phyloP scores from a whole-genome alignment of 345 rosid genomes.

The Raphanus sativus region DNA sequence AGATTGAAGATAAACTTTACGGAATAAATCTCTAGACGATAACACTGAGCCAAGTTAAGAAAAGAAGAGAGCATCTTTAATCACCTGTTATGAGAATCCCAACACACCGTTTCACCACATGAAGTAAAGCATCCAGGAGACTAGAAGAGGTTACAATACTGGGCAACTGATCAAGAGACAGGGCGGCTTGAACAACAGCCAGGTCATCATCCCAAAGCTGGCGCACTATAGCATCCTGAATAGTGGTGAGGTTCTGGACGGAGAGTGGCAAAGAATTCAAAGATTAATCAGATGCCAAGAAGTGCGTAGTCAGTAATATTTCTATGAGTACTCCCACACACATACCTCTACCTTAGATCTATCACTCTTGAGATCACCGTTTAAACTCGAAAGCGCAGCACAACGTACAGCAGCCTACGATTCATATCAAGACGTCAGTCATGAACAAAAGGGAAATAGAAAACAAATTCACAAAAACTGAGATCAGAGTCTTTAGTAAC shows the following conservation, averaged over 20 bases:
- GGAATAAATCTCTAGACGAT: not conserved
- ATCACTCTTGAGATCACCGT: constrained; percentile 48
- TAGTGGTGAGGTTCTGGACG: constrained; percentile 58
- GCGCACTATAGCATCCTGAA: constrained; percentile 67
- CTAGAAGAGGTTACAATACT: constrained; percentile 49
- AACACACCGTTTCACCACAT: constrained; percentile 56
- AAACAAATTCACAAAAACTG: not conserved
- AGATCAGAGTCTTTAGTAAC: constrained; percentile 15
- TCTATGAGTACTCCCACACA: constrained; percentile 18
- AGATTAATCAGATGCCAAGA: constrained; percentile 10
- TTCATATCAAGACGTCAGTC: constrained; percentile 26
- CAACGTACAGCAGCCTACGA: constrained; percentile 74
- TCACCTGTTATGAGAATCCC: constrained; percentile 54
- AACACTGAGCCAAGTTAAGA: constrained; percentile 5
- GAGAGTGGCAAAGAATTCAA: not conserved
- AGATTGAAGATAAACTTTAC: not conserved
- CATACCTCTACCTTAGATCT: constrained; percentile 61
- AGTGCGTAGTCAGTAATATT: constrained; percentile 7
- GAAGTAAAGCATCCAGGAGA: constrained; percentile 58
- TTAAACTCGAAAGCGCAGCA: constrained; percentile 64
- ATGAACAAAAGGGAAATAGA: not conserved
- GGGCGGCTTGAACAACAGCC: constrained; percentile 68
- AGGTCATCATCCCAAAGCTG: constrained; percentile 84
- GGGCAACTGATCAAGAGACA: constrained; percentile 62
- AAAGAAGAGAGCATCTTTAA: constrained; percentile 28